Evolutionary conservation across 441 rosid species (phyloP), one percentile per base, ranked within the genome.

Genomic region (Kokia cookei): DNA sequence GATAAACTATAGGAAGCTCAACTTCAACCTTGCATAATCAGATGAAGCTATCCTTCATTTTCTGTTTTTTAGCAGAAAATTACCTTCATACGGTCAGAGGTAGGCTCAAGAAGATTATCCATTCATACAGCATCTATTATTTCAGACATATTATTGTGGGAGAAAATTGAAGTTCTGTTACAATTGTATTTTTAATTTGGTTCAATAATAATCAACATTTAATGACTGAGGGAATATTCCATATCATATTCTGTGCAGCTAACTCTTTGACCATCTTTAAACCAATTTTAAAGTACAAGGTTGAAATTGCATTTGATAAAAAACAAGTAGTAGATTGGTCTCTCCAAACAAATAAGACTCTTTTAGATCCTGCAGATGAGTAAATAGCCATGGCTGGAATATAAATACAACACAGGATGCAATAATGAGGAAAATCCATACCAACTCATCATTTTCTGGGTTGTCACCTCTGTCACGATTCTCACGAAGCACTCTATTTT

Each of bases 361-460:
- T 24, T 66, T 47, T 37, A 66, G 42, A 26, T 47, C 42, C 42
- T 24, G 22, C 22, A 5, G 6, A 67, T 5, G 40, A 48, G 57
- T 47, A 48, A 27, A 8, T 11, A 12, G 57, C 71, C 58, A 67
- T 15, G 48, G 9, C 43, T 22, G 11, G 54, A 67, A 67, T 27
- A 67, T 48, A 67, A 65, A 65, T 7, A 48, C 8, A 48, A 27
- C 7, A 42, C 17, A 45, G 35, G 55, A 67, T 67, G 50, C 42
- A 67, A 67, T 48, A 58, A 50, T 58, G 24, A 47, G 17, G 27
- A n/a, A 68, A 22, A 69, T 11, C 9, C 29, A 65, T 83, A 85
- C 93, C 88, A 89, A 78, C 79, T 89, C 93, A 37, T 89, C 89
- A 68, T 89, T 88, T 26, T 85, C 88, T 43, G 86, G 88, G 76